Evolutionary conservation across 306 rosid genomes (phyloP), one percentile per base, ranked within the genome.

Genomic region (Mucuna pruriens): DNA sequence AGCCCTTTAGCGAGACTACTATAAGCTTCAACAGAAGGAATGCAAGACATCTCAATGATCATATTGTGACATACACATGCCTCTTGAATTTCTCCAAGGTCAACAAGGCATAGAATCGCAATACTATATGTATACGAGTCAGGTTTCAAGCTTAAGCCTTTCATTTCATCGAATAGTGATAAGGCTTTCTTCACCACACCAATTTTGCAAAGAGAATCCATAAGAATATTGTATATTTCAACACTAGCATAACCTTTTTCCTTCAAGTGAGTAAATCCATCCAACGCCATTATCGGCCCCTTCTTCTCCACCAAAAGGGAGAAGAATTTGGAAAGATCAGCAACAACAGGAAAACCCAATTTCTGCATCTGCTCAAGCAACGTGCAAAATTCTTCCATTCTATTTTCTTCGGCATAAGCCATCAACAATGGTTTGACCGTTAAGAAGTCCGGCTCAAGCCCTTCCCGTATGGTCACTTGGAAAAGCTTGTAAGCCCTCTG

Each of bases 401-500:
- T 88, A 62, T 72, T 75, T 19, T 31, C 85, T 79, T 86, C 89
- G 17, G 90, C 87, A 75, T 90, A 91, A 15, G 76, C 72, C 31
- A 86, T 70, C 91, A 90, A 49, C 33, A 95, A 80, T 2, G 97
- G 96, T 34, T 82, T 88, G 71, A 88, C 83, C 0, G 90, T 86
- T 7, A 9, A 78, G 22, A 91, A 86, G 49, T 93, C 82, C 0
- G 92, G 93, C 58, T 84, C 89, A 66, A 91, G 88, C 75, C 82
- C 97, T 80, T 90, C 97, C 49, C 76, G 84, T 64, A 93, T 34
- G 4, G 82, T 86, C 29, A 87, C 80, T 69, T 51, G 87, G 75
- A 95, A 93, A 84, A 95, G 89, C 84, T 85, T 95, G 69, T 80
- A 66, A 29, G 98, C 97, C 86, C 78, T 91, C 55, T 95, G 90